Base-by-base conservation (phyloP, 495 filamentous ascomycete species). In the Aspergillus avenaceus region DNA sequence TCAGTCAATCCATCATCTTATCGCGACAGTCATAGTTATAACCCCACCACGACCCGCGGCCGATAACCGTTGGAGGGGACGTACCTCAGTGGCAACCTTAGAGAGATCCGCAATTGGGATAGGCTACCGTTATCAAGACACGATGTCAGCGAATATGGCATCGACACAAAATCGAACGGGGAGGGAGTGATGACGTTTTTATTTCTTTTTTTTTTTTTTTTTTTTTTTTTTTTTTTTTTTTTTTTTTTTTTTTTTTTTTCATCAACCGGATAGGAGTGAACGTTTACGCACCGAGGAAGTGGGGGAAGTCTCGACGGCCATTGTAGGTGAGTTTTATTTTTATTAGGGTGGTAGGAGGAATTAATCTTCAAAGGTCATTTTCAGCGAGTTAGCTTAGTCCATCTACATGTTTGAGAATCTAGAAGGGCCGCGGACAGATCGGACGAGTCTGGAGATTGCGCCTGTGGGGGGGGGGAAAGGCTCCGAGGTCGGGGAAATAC, bases 41-140 rank as follows among this genome's bases (percentile, higher is more conserved):
- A 21, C 9, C 8, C 14, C 29, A 21, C 25, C 26, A 21, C 31
- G n/a, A 32, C 18, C 27, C 16, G 9, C 29, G 12, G 27, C 26
- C 16, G 28, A 9, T 25, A 11, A 28, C 11, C 4, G 28, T 11
- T 45, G 24, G 22, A 48, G 36, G 50, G 47, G 58, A 76, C 82
- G 50, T 78, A 95, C 90, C 72, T 90, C 84, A 54, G 75, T 83
- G 52, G 87, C 85, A 63, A 97, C 91, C 68, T 92, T 85, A 68
- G 81, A 83, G 47, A 97, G 81, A 55, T 91, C 82, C 51, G 81
- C 80, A 45, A 81, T 73, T 29, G 88, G 78, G 41, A 97, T 76
- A 31, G 90, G 91, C 88, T 95, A 49, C 47, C 47, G 34, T 1
- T 22, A 49, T 40, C 38, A 26, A 45, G n/a, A 25, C n/a, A 31